These are phyloP conservation scores for Crinitomyces ghanaensis DNA, from an alignment of 805 yeast species.

Conservation along the genomic window DNA sequence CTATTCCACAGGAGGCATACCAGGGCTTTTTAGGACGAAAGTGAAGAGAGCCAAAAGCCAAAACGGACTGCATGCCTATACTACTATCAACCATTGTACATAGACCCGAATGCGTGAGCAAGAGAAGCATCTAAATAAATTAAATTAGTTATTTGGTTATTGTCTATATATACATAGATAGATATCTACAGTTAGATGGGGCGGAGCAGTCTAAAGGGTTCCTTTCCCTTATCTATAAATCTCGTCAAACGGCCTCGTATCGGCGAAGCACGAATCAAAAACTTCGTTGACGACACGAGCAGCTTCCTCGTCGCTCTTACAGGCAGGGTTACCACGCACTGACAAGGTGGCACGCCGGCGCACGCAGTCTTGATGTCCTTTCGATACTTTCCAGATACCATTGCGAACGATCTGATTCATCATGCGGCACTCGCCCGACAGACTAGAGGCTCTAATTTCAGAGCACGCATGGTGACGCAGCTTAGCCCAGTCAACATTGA, in stretches of 20 bases:
- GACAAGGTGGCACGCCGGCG: conserved; percentile 78
- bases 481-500: conserved; percentile 75
- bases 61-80: too few relatives aligned
- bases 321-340: conserved; percentile 76
- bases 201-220: too few relatives aligned
- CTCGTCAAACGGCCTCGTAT: conserved; percentile 91
- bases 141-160: too few relatives aligned
- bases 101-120: too few relatives aligned
- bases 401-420: conserved; percentile 64
- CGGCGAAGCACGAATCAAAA: conserved; percentile 86
- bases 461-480: conserved; percentile 93
- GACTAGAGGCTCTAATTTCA: conserved; percentile 83
- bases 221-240: conserved; percentile 71
- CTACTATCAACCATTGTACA: too few relatives aligned
- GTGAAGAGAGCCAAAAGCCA: neutral
- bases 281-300: conserved; percentile 71
- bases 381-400: conserved; percentile 44
- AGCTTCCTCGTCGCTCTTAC: conserved; percentile 64
- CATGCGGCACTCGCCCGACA: conserved; percentile 92
- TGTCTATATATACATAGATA: conserved; percentile 2
- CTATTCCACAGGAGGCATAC: conserved; percentile 75
- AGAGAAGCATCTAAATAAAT: conserved; percentile 9
- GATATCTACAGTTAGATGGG: too few relatives aligned
- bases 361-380: conserved; percentile 87
- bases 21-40: conserved; percentile 53